A percentile compares a stretch with the other conserved stretches of the same genome.
Conservation (phyloP, 2,329 filamentous ascomycete species). For the Claviceps sp. region DNA sequence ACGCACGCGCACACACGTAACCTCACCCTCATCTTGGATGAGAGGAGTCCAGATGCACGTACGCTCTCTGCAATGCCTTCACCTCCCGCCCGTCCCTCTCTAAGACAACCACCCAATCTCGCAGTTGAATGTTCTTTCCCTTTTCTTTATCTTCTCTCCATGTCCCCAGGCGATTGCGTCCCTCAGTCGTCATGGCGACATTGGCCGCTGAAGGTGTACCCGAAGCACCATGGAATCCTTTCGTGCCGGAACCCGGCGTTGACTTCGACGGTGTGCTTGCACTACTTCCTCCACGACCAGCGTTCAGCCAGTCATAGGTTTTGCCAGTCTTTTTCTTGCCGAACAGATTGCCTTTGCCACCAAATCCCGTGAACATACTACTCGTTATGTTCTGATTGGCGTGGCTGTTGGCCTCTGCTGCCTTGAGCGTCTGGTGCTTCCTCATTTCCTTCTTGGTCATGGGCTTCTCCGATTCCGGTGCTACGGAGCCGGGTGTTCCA, state of each 20-base stretch:
- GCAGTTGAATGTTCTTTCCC: constrained; percentile 67
- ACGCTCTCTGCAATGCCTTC: constrained; percentile 46
- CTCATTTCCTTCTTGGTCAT: constrained; percentile 77
- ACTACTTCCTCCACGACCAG: constrained; percentile 35
- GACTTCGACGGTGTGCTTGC: constrained; percentile 35
- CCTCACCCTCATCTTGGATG: constrained; percentile 24
- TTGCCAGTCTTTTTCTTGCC: constrained; percentile 49
- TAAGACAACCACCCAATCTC: constrained; percentile 68
- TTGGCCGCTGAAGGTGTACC: constrained; percentile 18
- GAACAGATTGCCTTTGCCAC: constrained; percentile 42
- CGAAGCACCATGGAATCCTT: constrained; percentile 19
- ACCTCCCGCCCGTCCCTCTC: constrained; percentile 63
- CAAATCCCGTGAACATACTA: constrained; percentile 54
- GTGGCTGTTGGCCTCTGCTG: constrained; percentile 66
- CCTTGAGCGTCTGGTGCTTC: constrained; percentile 62
- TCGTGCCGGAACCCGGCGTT: constrained; percentile 17
- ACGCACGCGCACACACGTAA: not conserved
- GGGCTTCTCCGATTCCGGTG: constrained; percentile 52
- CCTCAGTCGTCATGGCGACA: constrained; percentile 39
- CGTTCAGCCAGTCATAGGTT: constrained; percentile 65
- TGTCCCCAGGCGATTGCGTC: constrained; percentile 52
- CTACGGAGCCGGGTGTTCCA: constrained; percentile 47
- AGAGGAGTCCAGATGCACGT: constrained; percentile 37
- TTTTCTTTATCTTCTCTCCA: constrained; percentile 69
- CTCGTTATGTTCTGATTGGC: constrained; percentile 75